A percentile compares a stretch with the other conserved stretches of the same genome.
These are phyloP conservation scores for Boletus tomentosulus DNA, from an alignment of 768 basidiomycete genomes.

Conservation along the genomic window DNA sequence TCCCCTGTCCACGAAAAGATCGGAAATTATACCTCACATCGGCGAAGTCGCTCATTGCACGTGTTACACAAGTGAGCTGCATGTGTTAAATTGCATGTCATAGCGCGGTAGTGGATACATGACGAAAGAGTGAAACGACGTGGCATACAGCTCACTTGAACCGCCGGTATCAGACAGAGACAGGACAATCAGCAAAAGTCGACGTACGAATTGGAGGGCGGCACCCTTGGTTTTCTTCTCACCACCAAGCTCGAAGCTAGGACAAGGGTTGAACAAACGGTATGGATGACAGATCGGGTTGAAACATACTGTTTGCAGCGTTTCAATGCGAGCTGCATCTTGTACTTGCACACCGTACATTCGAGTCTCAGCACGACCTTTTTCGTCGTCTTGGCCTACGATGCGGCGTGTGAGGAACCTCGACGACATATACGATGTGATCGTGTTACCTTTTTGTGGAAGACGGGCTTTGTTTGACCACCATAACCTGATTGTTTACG, in stretches of 20 bases:
- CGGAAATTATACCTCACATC: neutral
- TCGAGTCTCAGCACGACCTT: conserved; percentile 98
- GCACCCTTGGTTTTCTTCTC: conserved; percentile 99
- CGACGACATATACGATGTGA: neutral
- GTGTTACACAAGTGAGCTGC: conserved; percentile 7
- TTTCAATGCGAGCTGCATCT: conserved; percentile 94
- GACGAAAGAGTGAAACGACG: conserved; percentile 13
- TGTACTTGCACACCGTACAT: conserved; percentile 98
- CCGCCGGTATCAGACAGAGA: conserved; percentile 1
- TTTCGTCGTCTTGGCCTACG: conserved; percentile 95
- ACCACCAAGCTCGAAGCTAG: conserved; percentile 97
- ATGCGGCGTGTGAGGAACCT: neutral
- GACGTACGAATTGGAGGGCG: conserved; percentile 87
- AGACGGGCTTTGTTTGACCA: conserved; percentile 99
- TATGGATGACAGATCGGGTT: neutral
- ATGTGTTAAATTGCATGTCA: conserved; percentile 28
- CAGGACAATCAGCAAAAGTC: neutral
- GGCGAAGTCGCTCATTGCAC: neutral
- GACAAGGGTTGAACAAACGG: neutral
- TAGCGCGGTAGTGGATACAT: conserved; percentile 24
- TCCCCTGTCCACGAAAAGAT: too few species aligned
- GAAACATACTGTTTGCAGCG: conserved; percentile 95
- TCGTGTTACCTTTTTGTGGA: conserved; percentile 90
- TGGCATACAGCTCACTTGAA: conserved; percentile 20
- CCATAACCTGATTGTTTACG: conserved; percentile 98